phyloP scores from a whole-genome alignment of 306 rosid species.

The Clitoria ternatea region DNA sequence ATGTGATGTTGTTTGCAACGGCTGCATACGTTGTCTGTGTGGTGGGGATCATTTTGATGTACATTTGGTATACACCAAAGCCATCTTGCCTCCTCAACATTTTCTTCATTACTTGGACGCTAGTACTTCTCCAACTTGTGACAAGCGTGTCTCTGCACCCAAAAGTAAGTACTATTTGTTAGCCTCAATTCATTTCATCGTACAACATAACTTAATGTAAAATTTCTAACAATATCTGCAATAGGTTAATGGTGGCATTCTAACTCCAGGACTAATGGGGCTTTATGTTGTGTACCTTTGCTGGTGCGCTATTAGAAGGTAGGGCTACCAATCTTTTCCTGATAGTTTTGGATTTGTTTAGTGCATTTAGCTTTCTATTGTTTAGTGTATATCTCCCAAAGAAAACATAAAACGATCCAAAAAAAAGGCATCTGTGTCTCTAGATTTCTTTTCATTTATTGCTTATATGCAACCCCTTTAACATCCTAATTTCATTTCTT shows the following conservation, averaged over 20 bases:
- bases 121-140: constrained; percentile 94
- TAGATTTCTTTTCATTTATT: background rate
- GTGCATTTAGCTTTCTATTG: background rate
- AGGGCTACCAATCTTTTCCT: constrained; percentile 22
- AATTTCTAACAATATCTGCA: constrained; percentile 25
- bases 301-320: constrained; percentile 99
- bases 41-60: constrained; percentile 91
- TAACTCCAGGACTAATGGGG: constrained; percentile 96
- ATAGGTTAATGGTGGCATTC: constrained; percentile 89
- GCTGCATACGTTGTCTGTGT: constrained; percentile 75
- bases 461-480: constrained; percentile 11
- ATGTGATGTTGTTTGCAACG: constrained; percentile 79
- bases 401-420: constrained; percentile 5
- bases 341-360: background rate
- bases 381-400: constrained; percentile 12
- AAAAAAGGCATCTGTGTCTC: constrained; percentile 1
- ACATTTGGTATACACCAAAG: constrained; percentile 97
- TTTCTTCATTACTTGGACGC: constrained; percentile 90
- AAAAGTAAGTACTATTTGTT: constrained; percentile 50
- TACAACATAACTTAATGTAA: background rate
- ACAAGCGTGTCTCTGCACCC: constrained; percentile 98
- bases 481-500: background rate
- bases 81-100: constrained; percentile 97
- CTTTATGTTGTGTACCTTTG: constrained; percentile 92
- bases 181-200: constrained; percentile 13